These are phyloP conservation scores for Macadamia integrifolia DNA, from an alignment of 164 flowering plant species.

Conservation along the genomic window DNA sequence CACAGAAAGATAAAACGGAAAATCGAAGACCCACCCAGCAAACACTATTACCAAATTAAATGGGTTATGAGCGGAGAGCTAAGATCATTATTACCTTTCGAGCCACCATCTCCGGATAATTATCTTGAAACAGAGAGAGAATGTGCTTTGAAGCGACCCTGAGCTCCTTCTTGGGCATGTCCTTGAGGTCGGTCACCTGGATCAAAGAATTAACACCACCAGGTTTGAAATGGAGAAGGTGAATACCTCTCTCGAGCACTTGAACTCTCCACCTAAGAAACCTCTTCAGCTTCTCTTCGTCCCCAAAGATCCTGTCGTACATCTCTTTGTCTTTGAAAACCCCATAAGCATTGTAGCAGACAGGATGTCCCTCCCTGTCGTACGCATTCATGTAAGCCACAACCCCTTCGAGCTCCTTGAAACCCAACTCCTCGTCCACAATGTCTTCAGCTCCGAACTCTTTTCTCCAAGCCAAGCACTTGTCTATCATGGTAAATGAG, in stretches of 20 bases:
- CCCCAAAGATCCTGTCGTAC: constrained; percentile 84
- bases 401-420: constrained; percentile 77
- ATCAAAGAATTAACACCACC: constrained; percentile 85
- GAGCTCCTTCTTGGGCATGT: constrained; percentile 95
- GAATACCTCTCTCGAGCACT: constrained; percentile 79
- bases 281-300: constrained; percentile 72
- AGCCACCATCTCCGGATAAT: constrained; percentile 98
- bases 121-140: constrained; percentile 86
- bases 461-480: constrained; percentile 61
- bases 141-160: constrained; percentile 84
- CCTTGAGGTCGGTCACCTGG: constrained; percentile 90
- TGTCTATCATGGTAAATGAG: constrained; percentile 53
- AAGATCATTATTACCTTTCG: constrained; percentile 46
- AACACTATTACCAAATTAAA: no score
- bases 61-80: no score
- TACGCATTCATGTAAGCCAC: constrained; percentile 71
- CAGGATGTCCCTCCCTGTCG: constrained; percentile 82
- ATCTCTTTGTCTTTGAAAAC: constrained; percentile 76
- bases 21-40: no score
- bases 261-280: constrained; percentile 97
- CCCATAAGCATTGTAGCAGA: constrained; percentile 93
- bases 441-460: constrained; percentile 68
- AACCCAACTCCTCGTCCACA: constrained; percentile 69
- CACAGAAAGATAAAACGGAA: neutral
- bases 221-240: constrained; percentile 72